Conservation (phyloP, 2,329 filamentous ascomycete species). For the Chrysoporthe deuterocubensis region DNA sequence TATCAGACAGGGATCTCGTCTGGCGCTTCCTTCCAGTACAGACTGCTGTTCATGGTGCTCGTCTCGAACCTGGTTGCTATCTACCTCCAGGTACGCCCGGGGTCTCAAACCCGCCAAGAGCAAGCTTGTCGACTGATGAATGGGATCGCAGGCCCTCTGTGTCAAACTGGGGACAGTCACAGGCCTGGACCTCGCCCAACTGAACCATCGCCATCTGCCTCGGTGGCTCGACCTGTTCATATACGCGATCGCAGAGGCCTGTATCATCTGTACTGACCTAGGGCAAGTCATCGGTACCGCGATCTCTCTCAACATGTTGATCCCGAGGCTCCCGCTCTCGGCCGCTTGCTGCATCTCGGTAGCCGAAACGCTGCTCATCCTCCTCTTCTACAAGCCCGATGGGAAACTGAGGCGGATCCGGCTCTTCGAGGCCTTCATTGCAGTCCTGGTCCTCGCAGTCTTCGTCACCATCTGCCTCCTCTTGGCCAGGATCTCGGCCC, state of each 20-base stretch:
- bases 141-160: slow-evolving; percentile 55
- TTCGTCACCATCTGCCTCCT: slow-evolving; percentile 68
- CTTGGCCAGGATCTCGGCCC: slow-evolving; percentile 59
- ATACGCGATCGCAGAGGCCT: slow-evolving; percentile 64
- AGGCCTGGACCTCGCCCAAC: slow-evolving; percentile 65
- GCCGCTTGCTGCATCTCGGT: slow-evolving; percentile 70
- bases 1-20: slow-evolving; percentile 48
- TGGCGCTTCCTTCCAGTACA: slow-evolving; percentile 66
- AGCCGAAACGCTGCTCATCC: slow-evolving; percentile 66
- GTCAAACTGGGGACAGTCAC: slow-evolving; percentile 71
- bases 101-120: neutral
- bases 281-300: slow-evolving; percentile 69
- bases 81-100: slow-evolving; percentile 51
- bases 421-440: slow-evolving; percentile 64
- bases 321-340: slow-evolving; percentile 63
- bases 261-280: slow-evolving; percentile 70
- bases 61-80: slow-evolving; percentile 71
- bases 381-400: slow-evolving; percentile 65
- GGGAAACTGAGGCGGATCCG: slow-evolving; percentile 60
- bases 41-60: slow-evolving; percentile 66
- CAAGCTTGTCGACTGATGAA: neutral
- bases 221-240: slow-evolving; percentile 63
- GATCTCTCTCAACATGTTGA: slow-evolving; percentile 67
- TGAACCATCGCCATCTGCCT: slow-evolving; percentile 65
- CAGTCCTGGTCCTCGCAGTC: slow-evolving; percentile 62